Conservation (phyloP, 2,329 filamentous ascomycete genomes). For the Didymella pinodella region DNA sequence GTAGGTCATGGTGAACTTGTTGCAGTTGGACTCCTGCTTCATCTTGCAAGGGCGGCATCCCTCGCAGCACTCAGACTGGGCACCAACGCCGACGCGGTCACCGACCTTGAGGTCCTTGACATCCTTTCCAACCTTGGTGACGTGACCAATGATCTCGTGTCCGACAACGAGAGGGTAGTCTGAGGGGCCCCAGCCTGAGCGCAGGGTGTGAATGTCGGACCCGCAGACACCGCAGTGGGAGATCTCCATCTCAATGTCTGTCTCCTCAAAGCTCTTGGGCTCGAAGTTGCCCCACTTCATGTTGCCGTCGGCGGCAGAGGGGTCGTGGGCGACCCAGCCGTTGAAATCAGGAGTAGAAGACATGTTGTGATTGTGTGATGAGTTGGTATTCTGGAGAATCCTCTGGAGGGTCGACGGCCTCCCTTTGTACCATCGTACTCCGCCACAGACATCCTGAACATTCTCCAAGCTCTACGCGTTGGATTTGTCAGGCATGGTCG, state of each 20-base stretch:
- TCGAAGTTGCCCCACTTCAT: slow-evolving; percentile 61
- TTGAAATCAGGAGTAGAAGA: slow-evolving; percentile 56
- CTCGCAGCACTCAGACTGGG: slow-evolving; percentile 58
- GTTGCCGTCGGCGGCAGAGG: slow-evolving; percentile 60
- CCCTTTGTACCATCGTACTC: slow-evolving; percentile 13
- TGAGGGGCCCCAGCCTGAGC: slow-evolving; percentile 56
- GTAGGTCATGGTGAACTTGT: slow-evolving; percentile 56
- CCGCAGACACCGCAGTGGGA: slow-evolving; percentile 53
- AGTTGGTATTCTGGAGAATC: neutral
- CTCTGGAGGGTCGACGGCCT: neutral
- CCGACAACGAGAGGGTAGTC: slow-evolving; percentile 58
- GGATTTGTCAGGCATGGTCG: slow-evolving; percentile 34
- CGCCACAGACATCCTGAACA: slow-evolving; percentile 7
- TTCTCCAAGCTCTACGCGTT: slow-evolving; percentile 6
- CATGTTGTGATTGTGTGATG: slow-evolving; percentile 23
- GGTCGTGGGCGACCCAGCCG: slow-evolving; percentile 64
- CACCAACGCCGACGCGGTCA: slow-evolving; percentile 65
- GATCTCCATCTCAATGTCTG: slow-evolving; percentile 62
- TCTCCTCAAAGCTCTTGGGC: slow-evolving; percentile 65
- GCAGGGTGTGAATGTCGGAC: slow-evolving; percentile 47
- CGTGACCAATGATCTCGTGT: slow-evolving; percentile 53
- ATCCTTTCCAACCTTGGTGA: slow-evolving; percentile 51
- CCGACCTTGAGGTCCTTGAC: slow-evolving; percentile 64
- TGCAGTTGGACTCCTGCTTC: slow-evolving; percentile 55
- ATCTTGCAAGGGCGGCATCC: slow-evolving; percentile 58